Conservation (phyloP, 257 asterid genomes). For the Jacaranda mimosifolia region DNA sequence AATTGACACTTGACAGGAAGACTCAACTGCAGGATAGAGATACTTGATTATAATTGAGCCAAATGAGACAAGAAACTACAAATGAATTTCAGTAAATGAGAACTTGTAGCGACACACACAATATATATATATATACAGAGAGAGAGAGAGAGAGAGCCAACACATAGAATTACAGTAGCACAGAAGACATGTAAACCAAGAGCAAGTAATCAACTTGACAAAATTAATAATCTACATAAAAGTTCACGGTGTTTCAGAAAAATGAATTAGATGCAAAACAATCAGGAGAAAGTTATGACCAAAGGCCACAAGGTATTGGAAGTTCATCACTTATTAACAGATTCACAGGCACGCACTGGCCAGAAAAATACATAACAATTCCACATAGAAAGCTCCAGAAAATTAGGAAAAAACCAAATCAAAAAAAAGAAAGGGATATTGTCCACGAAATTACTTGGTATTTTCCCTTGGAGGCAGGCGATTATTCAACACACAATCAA, state of each 20-base stretch:
- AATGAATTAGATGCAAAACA: conserved; percentile 11
- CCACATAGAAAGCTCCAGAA: conserved; percentile 11
- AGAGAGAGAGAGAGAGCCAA: neutral
- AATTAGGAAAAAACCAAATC: conserved; percentile 14
- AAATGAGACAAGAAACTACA: neutral
- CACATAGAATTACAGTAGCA: neutral
- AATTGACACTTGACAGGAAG: neutral
- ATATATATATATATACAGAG: too few species aligned
- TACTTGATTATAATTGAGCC: neutral
- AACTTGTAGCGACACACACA: neutral
- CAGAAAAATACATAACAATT: neutral
- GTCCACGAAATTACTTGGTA: conserved; percentile 75
- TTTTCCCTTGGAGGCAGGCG: conserved; percentile 98
- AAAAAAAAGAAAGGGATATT: conserved; percentile 9
- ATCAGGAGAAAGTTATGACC: neutral
- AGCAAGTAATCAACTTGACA: neutral
- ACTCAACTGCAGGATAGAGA: neutral
- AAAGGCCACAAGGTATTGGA: conserved; percentile 1
- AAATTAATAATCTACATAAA: neutral
- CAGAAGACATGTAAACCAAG: neutral
- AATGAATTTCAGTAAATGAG: neutral
- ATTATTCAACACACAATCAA: conserved; percentile 92
- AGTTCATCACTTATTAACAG: neutral
- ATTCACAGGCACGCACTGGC: neutral
- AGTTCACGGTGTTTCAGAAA: neutral